Conservation (phyloP, 1,284 basidiomycete species). For the Taiwanofungus camphoratus region DNA sequence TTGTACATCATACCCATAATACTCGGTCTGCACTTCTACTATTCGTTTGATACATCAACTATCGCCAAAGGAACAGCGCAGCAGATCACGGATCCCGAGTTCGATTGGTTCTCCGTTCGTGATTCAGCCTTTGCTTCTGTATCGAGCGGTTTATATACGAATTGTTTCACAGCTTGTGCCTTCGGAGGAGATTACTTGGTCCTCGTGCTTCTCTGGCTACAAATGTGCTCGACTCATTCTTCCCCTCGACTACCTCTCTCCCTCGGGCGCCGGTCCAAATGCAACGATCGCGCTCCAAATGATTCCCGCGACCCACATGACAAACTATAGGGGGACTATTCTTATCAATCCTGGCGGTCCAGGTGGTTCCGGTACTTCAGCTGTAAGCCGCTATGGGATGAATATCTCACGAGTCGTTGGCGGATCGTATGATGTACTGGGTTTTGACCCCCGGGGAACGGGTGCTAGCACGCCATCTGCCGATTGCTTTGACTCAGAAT, state of each 20-base stretch:
- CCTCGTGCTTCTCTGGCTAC: constrained; percentile 16
- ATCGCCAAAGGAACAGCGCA: no score
- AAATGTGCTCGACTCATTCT: constrained; percentile 23
- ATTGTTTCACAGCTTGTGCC: constrained; percentile 9
- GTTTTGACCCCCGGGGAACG: constrained; percentile 39
- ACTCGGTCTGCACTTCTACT: no score
- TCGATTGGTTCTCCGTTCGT: constrained; percentile 16
- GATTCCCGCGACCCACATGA: constrained; percentile 21
- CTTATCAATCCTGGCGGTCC: constrained; percentile 50
- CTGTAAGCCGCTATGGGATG: constrained; percentile 25
- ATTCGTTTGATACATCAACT: no score
- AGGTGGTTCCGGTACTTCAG: constrained; percentile 39
- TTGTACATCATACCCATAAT: no score
- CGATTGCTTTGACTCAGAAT: constrained; percentile 18
- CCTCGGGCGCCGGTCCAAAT: constrained; percentile 20
- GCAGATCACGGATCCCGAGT: constrained; percentile 4
- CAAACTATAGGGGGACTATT: constrained; percentile 39
- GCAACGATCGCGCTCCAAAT: constrained; percentile 32
- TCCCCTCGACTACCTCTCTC: constrained; percentile 33
- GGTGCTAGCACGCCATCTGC: constrained; percentile 17
- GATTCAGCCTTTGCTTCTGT: not conserved
- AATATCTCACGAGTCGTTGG: constrained; percentile 33
- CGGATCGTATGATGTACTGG: constrained; percentile 41
- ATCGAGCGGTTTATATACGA: not conserved
- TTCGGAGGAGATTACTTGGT: constrained; percentile 16